Base-by-base conservation (phyloP, 2,329 filamentous ascomycete genomes). In the Talaromyces sp. region DNA sequence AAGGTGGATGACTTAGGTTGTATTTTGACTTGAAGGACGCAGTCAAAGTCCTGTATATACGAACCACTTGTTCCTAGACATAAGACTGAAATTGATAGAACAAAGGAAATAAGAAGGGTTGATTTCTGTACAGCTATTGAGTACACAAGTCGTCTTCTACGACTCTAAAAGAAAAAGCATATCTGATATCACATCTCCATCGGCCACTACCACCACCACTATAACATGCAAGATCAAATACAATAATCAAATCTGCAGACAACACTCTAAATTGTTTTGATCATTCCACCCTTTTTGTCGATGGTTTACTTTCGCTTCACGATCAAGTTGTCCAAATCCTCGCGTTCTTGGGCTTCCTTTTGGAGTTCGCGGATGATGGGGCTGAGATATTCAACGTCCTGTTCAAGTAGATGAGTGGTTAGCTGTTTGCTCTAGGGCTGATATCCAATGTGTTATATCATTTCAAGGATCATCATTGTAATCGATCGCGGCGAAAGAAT, bases 291-390 rank as follows among this genome's bases (percentile, higher is more conserved):
- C 35, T 6, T 53, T 37, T 13, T 19, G 25, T 50, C 19, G 21
- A 22, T 22, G 33, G 15, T 55, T 53, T 62, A 62, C 65, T 71
- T 74, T 71, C 78, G 78, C 70, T 75, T 80, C 66, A 88, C 76
- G 61, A 83, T 76, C 78, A 89, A 80, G 63, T 81, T 78, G 73
- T 89, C 87, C 66, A 89, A 76, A 69, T 89, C 86, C 64, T 80
- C 79, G 64, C 86, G 82, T 77, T 90, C 87, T 69, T 81, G 81
- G 65, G 78, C 73, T 78, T 89, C 86, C 57, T 80, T 77, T 76
- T 89, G 84, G 67, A 90, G 83, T 73, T 88, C 84, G 65, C 79
- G 77, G 73, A 90, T 88, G 72, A 89, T 82, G 37, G 82, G 82
- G 66, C 79, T 80, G 53, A 90, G 80, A 73, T 90, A 90, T 67